phyloP scores from a whole-genome alignment of 1,284 basidiomycete species.

The Microbotryum scabiosae region DNA sequence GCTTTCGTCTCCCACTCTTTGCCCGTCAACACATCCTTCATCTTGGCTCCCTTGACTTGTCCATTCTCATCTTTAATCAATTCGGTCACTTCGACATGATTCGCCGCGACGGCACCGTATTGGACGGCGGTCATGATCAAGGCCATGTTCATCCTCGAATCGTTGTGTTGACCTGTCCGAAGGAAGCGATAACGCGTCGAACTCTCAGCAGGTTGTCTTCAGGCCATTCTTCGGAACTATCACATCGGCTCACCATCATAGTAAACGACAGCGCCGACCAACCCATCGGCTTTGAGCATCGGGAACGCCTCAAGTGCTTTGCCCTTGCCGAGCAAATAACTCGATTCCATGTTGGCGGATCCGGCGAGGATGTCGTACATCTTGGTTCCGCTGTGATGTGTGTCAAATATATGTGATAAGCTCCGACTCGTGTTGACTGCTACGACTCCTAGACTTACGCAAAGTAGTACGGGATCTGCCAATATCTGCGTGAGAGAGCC shows the following conservation, averaged over 20 bases:
- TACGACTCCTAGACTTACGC: constrained; percentile 38
- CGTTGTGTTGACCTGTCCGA: constrained; percentile 81
- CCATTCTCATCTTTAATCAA: constrained; percentile 56
- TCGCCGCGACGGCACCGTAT: constrained; percentile 78
- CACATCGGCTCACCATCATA: constrained; percentile 64
- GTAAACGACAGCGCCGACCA: constrained; percentile 91
- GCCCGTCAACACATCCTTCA: constrained; percentile 76
- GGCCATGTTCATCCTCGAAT: constrained; percentile 95
- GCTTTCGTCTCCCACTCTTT: constrained; percentile 74
- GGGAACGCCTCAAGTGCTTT: constrained; percentile 92
- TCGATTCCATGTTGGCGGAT: constrained; percentile 91
- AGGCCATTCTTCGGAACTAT: constrained; percentile 3
- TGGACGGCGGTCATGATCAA: constrained; percentile 89
- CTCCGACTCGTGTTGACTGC: no score
- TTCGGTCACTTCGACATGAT: constrained; percentile 78
- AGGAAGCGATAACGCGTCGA: neutral
- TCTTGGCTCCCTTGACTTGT: constrained; percentile 60
- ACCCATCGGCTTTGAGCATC: constrained; percentile 86
- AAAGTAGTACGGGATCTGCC: constrained; percentile 96
- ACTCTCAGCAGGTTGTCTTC: neutral
- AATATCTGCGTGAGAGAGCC: constrained; percentile 55
- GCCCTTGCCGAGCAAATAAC: constrained; percentile 87
- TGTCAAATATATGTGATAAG: no score
- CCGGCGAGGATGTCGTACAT: constrained; percentile 93
- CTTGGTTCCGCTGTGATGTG: constrained; percentile 64